Base-by-base conservation (phyloP, 495 filamentous ascomycete species). In the Usnea hakonensis region DNA sequence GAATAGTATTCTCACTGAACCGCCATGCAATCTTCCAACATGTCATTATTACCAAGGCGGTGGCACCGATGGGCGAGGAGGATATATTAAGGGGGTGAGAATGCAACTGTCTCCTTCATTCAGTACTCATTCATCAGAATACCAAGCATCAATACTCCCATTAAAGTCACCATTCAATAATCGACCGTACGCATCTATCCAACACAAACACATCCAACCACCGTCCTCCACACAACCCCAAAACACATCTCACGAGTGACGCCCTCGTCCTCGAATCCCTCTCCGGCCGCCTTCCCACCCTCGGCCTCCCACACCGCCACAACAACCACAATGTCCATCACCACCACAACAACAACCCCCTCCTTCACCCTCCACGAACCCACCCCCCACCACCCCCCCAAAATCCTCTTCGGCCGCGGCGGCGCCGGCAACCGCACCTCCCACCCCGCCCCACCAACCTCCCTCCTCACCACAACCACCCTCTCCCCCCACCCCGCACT, bases 341-440 rank as follows among this genome's bases (percentile, higher is more conserved):
- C 54, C 37, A 38, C 23, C 21, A 46, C 55, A 26, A 21, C 53
- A 7, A 37, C 56, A 21, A 37, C 46, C 16, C 40, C 32, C 35
- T 53, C 44, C 65, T 53, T 43, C 84, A 81, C 81, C 68, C 82
- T 93, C 78, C 82, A 85, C 74, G 89, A 95, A 75, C 89, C 90
- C 57, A 86, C 90, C 79, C 90, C 90, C 36, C 86, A 86, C 81
- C 60, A 74, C 81, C 68, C 78, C 80, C 73, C 76, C 67, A 77
- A 76, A 61, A 78, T 86, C 66, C 86, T 90, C 79, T 83, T 85
- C 26, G 92, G 91, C 70, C 90, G 91, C 37, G 93, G 93, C 66
- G 93, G 92, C 44, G 88, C 86, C 19, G 93, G 93, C 66, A 97
- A 97, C 74, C 70, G 78, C 72, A 75, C 79, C 78, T n/a, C 55